phyloP scores from a whole-genome alignment of 2,329 filamentous ascomycete genomes.

The Ophiostoma montium region DNA sequence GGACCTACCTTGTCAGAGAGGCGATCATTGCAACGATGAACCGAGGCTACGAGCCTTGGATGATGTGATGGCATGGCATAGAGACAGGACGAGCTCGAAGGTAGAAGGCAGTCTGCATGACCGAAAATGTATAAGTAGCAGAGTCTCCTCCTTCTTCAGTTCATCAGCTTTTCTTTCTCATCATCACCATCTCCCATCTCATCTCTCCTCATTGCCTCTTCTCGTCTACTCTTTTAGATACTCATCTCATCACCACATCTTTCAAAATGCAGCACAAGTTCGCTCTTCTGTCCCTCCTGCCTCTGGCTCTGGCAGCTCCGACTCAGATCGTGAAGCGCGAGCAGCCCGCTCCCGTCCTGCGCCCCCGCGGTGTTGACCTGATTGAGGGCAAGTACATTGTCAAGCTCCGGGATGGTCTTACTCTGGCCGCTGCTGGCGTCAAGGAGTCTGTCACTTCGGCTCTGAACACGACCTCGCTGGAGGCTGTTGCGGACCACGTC shows the following conservation, averaged over 20 bases:
- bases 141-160: background rate
- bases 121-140: background rate
- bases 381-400: conserved; percentile 31
- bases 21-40: background rate
- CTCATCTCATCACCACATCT: background rate
- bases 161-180: background rate
- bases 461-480: conserved; percentile 76
- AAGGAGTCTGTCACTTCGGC: background rate
- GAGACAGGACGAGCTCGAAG: too few relatives aligned
- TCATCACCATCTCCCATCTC: conserved; percentile 5
- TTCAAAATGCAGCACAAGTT: conserved; percentile 13
- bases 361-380: conserved; percentile 29
- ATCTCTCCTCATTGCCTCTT: conserved; percentile 3
- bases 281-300: conserved; percentile 19
- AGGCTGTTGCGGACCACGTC: conserved; percentile 95
- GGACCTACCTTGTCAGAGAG: too few relatives aligned
- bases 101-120: background rate
- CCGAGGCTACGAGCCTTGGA: background rate
- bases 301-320: background rate
- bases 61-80: too few relatives aligned
- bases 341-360: conserved; percentile 10
- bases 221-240: background rate
- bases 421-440: background rate
- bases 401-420: conserved; percentile 15
- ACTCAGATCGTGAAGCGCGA: background rate